phyloP scores from a whole-genome alignment of 306 rosid genomes.

The Pueraria montana region DNA sequence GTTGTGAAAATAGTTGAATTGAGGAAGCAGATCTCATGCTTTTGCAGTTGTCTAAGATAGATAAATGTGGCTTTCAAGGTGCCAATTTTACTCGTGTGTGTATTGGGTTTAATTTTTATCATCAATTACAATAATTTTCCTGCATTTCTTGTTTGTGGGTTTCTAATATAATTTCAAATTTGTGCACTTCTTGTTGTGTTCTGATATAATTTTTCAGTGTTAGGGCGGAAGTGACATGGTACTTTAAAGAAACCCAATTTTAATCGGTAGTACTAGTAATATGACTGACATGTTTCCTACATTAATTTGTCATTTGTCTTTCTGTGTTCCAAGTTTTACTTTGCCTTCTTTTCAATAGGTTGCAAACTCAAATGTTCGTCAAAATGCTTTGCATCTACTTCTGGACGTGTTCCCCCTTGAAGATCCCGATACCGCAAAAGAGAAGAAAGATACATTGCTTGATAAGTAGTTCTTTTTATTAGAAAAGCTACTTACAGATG shows the following conservation, averaged over 20 bases:
- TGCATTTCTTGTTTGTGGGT: too few species aligned
- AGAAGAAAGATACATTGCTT: slow-evolving; percentile 83
- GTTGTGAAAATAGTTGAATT: too few species aligned
- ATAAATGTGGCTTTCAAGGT: too few species aligned
- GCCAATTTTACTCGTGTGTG: too few species aligned
- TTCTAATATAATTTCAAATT: too few species aligned
- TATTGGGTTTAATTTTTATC: too few species aligned
- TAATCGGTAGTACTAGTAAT: not conserved
- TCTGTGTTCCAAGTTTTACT: slow-evolving; percentile 29
- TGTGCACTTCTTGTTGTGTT: too few species aligned
- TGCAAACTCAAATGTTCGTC: slow-evolving; percentile 93
- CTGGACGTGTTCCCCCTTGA: slow-evolving; percentile 92
- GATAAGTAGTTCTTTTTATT: slow-evolving; percentile 82
- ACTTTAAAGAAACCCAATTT: too few species aligned
- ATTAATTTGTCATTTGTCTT: slow-evolving; percentile 33
- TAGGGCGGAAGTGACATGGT: slow-evolving; percentile 10
- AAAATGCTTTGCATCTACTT: slow-evolving; percentile 85
- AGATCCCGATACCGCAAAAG: slow-evolving; percentile 92
- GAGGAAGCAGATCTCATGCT: too few species aligned
- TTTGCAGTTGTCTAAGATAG: too few species aligned
- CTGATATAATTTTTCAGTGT: too few species aligned
- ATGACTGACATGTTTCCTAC: not conserved
- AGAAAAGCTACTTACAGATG: slow-evolving; percentile 79
- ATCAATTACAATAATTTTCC: too few species aligned
- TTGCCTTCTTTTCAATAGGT: slow-evolving; percentile 61